Evolutionary conservation across 805 yeast genomes (phyloP).

Genomic region (Dipodascus albidus): DNA sequence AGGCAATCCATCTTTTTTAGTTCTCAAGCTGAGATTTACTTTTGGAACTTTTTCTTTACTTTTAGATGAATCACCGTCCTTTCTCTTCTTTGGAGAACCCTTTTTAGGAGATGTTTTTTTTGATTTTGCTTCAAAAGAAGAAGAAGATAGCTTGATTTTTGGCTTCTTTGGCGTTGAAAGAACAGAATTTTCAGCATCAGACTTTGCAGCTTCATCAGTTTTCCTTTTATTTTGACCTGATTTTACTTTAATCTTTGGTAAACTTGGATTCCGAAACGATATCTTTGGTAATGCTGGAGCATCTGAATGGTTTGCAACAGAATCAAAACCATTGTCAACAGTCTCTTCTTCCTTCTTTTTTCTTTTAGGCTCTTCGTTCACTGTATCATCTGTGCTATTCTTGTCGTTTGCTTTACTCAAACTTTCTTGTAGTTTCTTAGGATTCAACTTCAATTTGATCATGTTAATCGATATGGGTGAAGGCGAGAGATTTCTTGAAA

Average conservation of each 20-base stretch:
- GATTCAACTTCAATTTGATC: constrained; percentile 20
- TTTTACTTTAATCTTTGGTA: neutral
- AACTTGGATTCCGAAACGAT: neutral
- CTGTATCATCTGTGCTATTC: neutral
- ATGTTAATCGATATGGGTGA: too few relatives aligned
- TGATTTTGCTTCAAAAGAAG: neutral
- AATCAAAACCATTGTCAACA: neutral
- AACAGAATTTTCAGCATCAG: neutral
- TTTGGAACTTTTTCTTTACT: constrained; percentile 1
- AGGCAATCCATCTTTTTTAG: constrained; percentile 21
- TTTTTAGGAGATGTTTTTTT: neutral
- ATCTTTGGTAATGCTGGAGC: neutral
- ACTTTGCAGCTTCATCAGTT: neutral
- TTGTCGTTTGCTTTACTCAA: constrained; percentile 2
- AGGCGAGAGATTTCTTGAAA: too few relatives aligned
- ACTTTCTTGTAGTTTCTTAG: constrained; percentile 6
- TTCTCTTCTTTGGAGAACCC: constrained; percentile 2
- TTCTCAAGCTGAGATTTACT: constrained; percentile 5
- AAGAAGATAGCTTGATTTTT: neutral
- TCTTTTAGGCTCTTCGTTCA: neutral
- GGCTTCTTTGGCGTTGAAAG: neutral
- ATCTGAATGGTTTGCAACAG: too few relatives aligned
- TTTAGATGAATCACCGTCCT: neutral
- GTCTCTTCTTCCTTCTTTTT: neutral
- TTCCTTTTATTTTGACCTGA: neutral